Conservation (phyloP, 257 asterid genomes). For the Lycium barbarum region DNA sequence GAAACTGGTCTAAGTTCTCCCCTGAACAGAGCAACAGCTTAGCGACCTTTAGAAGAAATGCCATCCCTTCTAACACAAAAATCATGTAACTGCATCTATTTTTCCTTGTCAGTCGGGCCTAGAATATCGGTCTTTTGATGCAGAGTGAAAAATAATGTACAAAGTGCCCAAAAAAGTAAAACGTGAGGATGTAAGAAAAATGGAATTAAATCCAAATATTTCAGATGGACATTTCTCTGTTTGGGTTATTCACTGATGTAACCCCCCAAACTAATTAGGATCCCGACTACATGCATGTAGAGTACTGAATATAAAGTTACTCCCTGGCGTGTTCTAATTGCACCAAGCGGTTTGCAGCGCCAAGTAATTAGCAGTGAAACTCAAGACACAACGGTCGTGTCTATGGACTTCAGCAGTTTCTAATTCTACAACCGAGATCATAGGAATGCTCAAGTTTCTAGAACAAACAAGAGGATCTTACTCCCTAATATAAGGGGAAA, state of each 20-base stretch:
- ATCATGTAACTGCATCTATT: neutral
- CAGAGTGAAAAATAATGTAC: neutral
- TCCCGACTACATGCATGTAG: neutral
- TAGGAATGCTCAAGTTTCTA: neutral
- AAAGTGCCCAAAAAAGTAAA: neutral
- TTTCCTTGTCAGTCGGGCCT: neutral
- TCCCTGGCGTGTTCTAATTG: neutral
- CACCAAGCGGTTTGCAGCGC: neutral
- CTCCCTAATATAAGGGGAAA: neutral
- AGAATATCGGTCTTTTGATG: neutral
- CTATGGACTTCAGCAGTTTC: conserved; percentile 26
- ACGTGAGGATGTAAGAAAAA: neutral
- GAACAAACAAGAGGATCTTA: conserved; percentile 12
- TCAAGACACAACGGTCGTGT: neutral
- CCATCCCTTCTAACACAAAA: neutral
- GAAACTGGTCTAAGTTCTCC: neutral
- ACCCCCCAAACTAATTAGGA: neutral
- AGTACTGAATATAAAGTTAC: neutral
- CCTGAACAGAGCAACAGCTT: neutral
- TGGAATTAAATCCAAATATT: too few species aligned
- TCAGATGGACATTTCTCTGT: too few species aligned
- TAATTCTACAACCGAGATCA: neutral
- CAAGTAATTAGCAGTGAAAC: neutral
- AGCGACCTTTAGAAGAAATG: neutral
- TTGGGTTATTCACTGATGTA: neutral